Conservation (phyloP, 2,329 filamentous ascomycete genomes). For the Fusarium nodosum region DNA sequence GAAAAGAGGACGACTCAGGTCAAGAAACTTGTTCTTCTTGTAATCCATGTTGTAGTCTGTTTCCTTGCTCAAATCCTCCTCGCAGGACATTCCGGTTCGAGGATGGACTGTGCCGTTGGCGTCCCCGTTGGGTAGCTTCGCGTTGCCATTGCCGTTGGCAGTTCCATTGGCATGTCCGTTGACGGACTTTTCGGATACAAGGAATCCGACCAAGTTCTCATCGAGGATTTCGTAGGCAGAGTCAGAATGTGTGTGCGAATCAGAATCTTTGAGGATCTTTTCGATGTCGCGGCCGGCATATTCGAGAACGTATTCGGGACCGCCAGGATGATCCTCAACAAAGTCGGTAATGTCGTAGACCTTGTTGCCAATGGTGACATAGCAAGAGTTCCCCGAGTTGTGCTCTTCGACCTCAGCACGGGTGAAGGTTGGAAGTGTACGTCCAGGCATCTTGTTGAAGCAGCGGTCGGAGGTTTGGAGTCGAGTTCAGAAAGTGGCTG, state of each 20-base stretch:
- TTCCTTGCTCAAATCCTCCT: constrained; percentile 86
- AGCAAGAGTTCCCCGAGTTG: constrained; percentile 86
- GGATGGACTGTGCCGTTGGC: constrained; percentile 62
- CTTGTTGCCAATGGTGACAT: constrained; percentile 88
- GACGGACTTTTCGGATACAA: constrained; percentile 70
- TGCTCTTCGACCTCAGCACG: constrained; percentile 84
- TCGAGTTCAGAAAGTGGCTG: constrained; percentile 20
- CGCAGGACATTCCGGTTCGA: constrained; percentile 89
- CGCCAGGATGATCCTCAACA: constrained; percentile 89
- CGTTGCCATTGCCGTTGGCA: constrained; percentile 45
- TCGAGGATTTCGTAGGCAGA: constrained; percentile 96
- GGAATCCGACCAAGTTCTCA: constrained; percentile 86
- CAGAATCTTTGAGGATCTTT: constrained; percentile 83
- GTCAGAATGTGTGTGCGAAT: constrained; percentile 89
- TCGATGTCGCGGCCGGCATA: constrained; percentile 90
- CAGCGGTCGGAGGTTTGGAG: constrained; percentile 30
- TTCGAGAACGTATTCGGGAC: constrained; percentile 87
- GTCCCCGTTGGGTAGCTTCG: constrained; percentile 51
- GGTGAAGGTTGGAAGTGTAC: constrained; percentile 86
- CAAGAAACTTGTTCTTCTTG: constrained; percentile 93
- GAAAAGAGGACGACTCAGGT: constrained; percentile 86
- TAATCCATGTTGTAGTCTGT: constrained; percentile 84
- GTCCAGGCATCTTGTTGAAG: constrained; percentile 75
- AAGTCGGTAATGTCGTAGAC: constrained; percentile 98
- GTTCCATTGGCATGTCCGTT: constrained; percentile 52